Evolutionary conservation across 2,329 filamentous ascomycete genomes (phyloP).

Genomic region (Calonectria honghensis): DNA sequence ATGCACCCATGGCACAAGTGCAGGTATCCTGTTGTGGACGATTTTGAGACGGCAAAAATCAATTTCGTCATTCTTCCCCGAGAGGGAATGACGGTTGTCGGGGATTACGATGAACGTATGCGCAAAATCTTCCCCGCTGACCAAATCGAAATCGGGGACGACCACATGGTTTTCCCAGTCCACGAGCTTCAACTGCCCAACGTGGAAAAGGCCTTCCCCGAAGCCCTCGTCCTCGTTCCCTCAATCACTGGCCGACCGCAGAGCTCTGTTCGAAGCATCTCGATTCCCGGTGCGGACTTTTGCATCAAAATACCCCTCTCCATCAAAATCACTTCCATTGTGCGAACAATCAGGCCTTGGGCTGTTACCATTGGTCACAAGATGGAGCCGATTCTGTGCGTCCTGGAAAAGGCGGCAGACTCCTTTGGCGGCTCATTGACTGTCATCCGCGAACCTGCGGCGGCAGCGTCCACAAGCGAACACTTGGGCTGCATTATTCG

Average conservation of each 20-base stretch:
- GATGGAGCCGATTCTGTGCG: neutral
- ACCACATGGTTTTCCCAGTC: neutral
- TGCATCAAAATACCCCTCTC: slow-evolving; percentile 2
- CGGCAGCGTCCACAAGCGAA: neutral
- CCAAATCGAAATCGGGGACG: neutral
- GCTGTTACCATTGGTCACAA: slow-evolving; percentile 1
- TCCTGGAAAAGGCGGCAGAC: neutral
- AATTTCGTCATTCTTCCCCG: neutral
- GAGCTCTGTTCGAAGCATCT: neutral
- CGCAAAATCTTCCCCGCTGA: neutral
- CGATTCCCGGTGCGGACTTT: neutral
- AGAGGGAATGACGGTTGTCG: neutral
- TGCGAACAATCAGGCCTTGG: neutral
- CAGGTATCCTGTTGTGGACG: neutral
- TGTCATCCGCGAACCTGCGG: neutral
- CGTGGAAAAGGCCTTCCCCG: neutral
- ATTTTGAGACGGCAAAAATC: slow-evolving; percentile 10
- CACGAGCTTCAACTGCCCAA: neutral
- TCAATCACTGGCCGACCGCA: neutral
- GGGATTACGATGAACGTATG: neutral
- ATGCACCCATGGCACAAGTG: slow-evolving; percentile 14
- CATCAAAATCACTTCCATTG: neutral
- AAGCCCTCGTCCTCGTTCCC: neutral
- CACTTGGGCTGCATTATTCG: slow-evolving; percentile 2
- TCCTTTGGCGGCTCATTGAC: neutral